phyloP scores from a whole-genome alignment of 2,329 filamentous ascomycete genomes.

The Botryosphaeria dothidea region DNA sequence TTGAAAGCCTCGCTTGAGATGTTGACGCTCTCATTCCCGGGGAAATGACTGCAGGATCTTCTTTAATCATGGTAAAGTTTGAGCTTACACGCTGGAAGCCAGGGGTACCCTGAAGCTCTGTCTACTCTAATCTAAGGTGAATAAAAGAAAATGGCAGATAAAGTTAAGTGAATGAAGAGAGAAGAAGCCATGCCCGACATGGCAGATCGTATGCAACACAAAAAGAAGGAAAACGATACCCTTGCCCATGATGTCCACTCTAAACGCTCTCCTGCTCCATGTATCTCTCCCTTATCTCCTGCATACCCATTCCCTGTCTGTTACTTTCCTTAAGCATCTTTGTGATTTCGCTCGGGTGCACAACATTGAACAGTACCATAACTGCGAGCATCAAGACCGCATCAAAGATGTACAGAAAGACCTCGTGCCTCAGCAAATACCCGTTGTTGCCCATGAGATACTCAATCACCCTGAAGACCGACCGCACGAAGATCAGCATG shows the following conservation, averaged over 20 bases:
- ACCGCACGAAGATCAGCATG: conserved; percentile 50
- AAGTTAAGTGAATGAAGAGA: too few species aligned
- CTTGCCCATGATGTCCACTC: background rate
- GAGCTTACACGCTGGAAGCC: too few species aligned
- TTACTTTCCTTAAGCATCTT: background rate
- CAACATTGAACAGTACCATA: conserved; percentile 41
- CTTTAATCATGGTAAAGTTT: too few species aligned
- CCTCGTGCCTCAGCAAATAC: conserved; percentile 47
- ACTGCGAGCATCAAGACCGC: conserved; percentile 46
- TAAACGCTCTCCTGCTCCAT: background rate
- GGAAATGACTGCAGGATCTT: too few species aligned
- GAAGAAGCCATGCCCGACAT: too few species aligned
- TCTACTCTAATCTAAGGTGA: too few species aligned
- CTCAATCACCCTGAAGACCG: conserved; percentile 51
- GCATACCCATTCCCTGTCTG: background rate
- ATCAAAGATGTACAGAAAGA: conserved; percentile 51
- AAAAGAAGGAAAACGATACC: too few species aligned
- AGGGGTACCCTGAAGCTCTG: too few species aligned
- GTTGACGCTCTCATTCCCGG: too few species aligned
- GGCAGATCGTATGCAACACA: too few species aligned
- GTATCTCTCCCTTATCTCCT: background rate
- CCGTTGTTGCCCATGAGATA: conserved; percentile 49
- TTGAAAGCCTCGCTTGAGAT: too few species aligned
- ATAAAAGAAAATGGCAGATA: too few species aligned
- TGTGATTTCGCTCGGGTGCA: conserved; percentile 37